phyloP scores from a whole-genome alignment of 139 green algal species.

The Tetradesmus lagerheimii region DNA sequence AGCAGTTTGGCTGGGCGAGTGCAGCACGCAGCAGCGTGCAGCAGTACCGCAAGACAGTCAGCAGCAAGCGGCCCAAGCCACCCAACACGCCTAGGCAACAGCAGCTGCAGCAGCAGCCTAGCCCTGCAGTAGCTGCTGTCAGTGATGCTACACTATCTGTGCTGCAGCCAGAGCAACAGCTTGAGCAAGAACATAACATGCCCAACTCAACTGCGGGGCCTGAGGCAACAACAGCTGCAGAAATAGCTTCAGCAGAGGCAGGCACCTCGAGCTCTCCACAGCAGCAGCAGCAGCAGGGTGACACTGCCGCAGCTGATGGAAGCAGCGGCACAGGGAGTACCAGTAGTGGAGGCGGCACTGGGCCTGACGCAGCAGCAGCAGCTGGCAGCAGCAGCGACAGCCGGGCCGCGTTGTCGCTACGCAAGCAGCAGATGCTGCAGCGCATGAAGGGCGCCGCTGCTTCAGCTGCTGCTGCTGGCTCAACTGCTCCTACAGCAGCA shows the following conservation, averaged over 20 bases:
- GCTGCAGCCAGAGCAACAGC: neutral
- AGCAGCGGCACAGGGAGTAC: neutral
- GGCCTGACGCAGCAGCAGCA: neutral
- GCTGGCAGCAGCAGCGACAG: neutral
- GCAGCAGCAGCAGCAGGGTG: slow-evolving; percentile 16
- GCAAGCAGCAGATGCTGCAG: slow-evolving; percentile 44
- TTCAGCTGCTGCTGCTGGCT: neutral
- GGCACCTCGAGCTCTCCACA: neutral
- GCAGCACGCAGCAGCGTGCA: slow-evolving; percentile 12
- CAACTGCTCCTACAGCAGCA: no score
- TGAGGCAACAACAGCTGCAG: neutral
- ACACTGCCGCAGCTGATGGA: neutral
- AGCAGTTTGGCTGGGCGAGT: slow-evolving; percentile 18
- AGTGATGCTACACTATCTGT: neutral
- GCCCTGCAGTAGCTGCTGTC: neutral
- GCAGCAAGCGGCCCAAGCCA: neutral
- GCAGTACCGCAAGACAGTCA: slow-evolving; percentile 10
- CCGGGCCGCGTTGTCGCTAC: neutral
- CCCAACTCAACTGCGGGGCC: neutral
- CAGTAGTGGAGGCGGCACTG: no score
- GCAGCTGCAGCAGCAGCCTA: slow-evolving; percentile 30
- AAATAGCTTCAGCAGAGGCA: neutral
- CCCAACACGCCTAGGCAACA: neutral
- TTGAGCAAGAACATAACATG: neutral
- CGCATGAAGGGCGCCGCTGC: slow-evolving; percentile 27